These are phyloP conservation scores for Colletotrichum sp. DNA, from an alignment of 2,329 filamentous ascomycete species.

Conservation along the genomic window DNA sequence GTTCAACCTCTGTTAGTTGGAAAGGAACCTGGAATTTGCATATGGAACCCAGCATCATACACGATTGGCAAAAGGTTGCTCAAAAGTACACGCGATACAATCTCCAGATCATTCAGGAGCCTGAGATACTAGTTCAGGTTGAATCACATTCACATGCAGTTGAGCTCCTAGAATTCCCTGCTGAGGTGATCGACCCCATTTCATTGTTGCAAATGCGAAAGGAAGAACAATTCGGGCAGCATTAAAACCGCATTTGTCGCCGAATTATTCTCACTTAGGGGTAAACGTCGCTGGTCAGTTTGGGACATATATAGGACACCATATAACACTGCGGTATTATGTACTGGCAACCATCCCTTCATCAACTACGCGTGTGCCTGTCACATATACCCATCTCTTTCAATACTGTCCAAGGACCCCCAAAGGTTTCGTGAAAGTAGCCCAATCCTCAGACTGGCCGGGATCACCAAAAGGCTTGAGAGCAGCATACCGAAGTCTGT, in stretches of 20 bases:
- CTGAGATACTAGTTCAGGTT: background rate
- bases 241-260: background rate
- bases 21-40: background rate
- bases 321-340: rapidly evolving
- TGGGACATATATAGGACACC: background rate
- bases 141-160: background rate
- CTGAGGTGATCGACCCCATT: background rate
- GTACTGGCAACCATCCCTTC: background rate
- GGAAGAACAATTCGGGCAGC: background rate
- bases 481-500: conserved; percentile 9
- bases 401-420: conserved; percentile 27
- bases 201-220: background rate
- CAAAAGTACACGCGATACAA: background rate
- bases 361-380: no score
- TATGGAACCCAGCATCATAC: background rate
- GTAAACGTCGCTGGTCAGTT: background rate
- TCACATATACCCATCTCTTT: background rate
- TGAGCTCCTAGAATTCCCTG: background rate
- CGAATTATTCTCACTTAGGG: background rate
- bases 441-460: background rate
- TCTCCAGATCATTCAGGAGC: background rate
- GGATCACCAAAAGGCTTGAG: conserved; percentile 12
- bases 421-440: conserved; percentile 36
- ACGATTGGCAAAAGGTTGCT: background rate
- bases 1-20: background rate